phyloP scores from a whole-genome alignment of 495 filamentous ascomycete genomes.

The Penicillium egyptiacum region DNA sequence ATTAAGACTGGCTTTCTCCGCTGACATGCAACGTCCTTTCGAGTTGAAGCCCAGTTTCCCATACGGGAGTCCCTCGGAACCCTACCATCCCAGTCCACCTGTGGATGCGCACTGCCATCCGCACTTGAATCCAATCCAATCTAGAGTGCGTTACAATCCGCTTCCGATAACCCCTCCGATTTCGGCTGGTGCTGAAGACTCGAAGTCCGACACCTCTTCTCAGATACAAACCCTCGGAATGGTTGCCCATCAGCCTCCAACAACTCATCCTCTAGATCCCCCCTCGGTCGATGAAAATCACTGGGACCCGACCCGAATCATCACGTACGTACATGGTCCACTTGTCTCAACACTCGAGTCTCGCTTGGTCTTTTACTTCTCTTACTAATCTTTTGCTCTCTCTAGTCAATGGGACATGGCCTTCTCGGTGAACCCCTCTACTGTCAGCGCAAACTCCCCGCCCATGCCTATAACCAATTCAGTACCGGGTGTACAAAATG shows the following conservation, averaged over 20 bases:
- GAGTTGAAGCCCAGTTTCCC: conserved; percentile 86
- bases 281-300: conserved; percentile 65
- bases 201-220: conserved; percentile 74
- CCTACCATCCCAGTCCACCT: conserved; percentile 62
- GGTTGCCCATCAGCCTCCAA: conserved; percentile 56
- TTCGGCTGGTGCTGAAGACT: conserved; percentile 70
- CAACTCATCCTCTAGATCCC: conserved; percentile 48
- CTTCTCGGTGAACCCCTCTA: conserved; percentile 66
- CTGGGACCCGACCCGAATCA: conserved; percentile 93
- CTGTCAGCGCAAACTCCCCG: conserved; percentile 51
- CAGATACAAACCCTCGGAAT: conserved; percentile 74
- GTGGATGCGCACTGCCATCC: conserved; percentile 48
- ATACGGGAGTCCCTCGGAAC: conserved; percentile 74
- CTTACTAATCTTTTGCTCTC: conserved; percentile 31
- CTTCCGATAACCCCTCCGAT: conserved; percentile 84
- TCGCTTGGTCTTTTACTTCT: conserved; percentile 29
- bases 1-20: conserved; percentile 88
- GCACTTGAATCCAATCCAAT: conserved; percentile 45
- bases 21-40: conserved; percentile 81
- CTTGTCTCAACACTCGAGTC: background rate
- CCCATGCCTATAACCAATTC: conserved; percentile 40
- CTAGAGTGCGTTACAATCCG: conserved; percentile 71
- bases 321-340: conserved; percentile 68
- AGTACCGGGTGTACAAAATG: conserved; percentile 32
- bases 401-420: conserved; percentile 86